phyloP scores from a whole-genome alignment of 352 stramenopile genomes.

The Globisporangium okanoganense region DNA sequence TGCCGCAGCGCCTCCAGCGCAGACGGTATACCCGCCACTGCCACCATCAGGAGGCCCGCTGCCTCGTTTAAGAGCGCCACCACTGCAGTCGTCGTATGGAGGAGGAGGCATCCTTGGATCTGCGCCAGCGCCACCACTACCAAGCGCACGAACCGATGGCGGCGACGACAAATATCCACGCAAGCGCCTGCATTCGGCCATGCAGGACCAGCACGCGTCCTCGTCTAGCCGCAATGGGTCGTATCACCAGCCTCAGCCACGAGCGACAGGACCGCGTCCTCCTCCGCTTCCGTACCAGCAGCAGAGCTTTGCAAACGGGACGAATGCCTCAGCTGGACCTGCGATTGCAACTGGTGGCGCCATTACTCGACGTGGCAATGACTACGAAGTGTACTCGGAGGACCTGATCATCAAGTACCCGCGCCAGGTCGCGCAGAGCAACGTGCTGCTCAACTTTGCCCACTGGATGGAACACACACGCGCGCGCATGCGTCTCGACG shows the following conservation, averaged over 20 bases:
- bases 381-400: constrained; percentile 46
- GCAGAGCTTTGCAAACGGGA: constrained; percentile 9
- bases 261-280: constrained; percentile 7
- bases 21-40: not conserved
- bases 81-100: constrained; percentile 6
- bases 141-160: not conserved
- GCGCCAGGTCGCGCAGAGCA: constrained; percentile 50
- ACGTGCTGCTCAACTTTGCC: constrained; percentile 70
- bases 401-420: constrained; percentile 68
- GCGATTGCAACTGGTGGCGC: not conserved
- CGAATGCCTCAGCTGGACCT: not conserved
- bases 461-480: constrained; percentile 58
- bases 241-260: not conserved
- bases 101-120: constrained; percentile 5
- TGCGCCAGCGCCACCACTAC: not conserved
- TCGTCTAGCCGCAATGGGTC: not conserved
- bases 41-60: not conserved
- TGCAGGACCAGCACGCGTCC: constrained; percentile 14
- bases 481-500: constrained; percentile 39
- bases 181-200: constrained; percentile 29
- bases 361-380: constrained; percentile 10
- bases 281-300: constrained; percentile 3
- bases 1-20: not conserved
- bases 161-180: constrained; percentile 10
- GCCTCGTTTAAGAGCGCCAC: not conserved